A percentile compares a stretch with the other conserved stretches of the same genome.
phyloP scores from a whole-genome alignment of 2,329 filamentous ascomycete genomes.

The Aplosporella prunicola region DNA sequence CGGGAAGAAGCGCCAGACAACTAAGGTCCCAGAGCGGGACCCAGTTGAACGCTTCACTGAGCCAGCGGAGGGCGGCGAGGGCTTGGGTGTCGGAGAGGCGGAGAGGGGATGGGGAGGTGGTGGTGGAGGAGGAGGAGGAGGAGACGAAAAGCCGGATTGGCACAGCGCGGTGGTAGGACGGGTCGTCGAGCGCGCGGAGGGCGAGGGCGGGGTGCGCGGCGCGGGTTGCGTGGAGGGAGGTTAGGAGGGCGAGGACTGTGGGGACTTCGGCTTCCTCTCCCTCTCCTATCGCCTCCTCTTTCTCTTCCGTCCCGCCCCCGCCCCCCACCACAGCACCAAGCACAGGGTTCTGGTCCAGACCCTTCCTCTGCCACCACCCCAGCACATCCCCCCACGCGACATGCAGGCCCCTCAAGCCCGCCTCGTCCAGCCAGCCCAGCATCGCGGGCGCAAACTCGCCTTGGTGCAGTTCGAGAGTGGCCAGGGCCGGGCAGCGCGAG shows the following conservation, averaged over 20 bases:
- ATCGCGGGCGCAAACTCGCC: slow-evolving; percentile 1
- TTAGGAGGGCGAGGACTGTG: not conserved
- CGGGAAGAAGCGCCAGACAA: not conserved
- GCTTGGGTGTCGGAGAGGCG: too few relatives aligned
- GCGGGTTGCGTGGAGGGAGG: not conserved
- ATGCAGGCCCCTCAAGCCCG: not conserved
- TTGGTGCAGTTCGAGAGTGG: slow-evolving; percentile 2
- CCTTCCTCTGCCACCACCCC: too few relatives aligned
- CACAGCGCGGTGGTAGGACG: not conserved
- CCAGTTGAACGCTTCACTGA: not conserved
- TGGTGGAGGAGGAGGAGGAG: not conserved
- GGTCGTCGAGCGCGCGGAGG: not conserved
- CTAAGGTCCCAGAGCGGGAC: slow-evolving; percentile 2
- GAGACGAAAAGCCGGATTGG: not conserved
- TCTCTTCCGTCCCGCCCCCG: slow-evolving; percentile 16
- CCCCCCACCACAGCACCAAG: slow-evolving; percentile 14
- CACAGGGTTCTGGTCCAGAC: too few relatives aligned
- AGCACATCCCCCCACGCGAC: slow-evolving; percentile 2
- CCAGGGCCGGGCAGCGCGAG: too few relatives aligned
- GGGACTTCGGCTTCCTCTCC: slow-evolving; percentile 19
- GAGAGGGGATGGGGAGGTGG: not conserved
- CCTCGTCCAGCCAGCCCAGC: not conserved
- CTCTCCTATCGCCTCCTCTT: slow-evolving; percentile 23
- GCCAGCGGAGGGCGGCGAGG: not conserved
- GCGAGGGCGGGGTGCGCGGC: not conserved